Percentiles rank a stretch among this genome's conserved stretches.
Conservation (phyloP, 2,329 filamentous ascomycete genomes). For the Periconia sp. region DNA sequence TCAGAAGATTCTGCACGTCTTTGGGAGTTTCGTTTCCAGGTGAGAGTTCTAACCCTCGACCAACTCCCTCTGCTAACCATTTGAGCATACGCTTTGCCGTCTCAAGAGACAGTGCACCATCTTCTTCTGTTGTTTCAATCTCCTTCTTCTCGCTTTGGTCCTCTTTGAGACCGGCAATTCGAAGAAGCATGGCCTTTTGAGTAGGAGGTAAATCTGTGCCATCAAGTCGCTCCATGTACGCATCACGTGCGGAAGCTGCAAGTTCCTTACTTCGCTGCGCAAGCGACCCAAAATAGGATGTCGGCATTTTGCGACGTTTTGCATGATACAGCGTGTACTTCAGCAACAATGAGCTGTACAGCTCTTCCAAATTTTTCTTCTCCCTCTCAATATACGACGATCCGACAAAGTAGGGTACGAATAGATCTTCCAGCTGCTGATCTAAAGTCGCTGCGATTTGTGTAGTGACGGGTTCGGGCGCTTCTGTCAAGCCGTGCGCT, state of each 20-base stretch:
- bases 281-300: constrained; percentile 90
- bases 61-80: constrained; percentile 95
- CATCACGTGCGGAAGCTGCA: constrained; percentile 84
- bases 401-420: constrained; percentile 70
- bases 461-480: constrained; percentile 88
- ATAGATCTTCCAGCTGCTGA: constrained; percentile 70
- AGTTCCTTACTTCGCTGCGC: constrained; percentile 90
- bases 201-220: constrained; percentile 86
- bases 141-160: constrained; percentile 80
- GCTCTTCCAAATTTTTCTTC: constrained; percentile 73
- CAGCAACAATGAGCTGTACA: constrained; percentile 91
- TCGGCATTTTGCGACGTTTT: constrained; percentile 82
- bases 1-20: constrained; percentile 85
- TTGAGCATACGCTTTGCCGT: constrained; percentile 98
- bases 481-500: constrained; percentile 89
- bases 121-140: constrained; percentile 88
- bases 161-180: constrained; percentile 81
- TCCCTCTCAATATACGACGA: constrained; percentile 71
- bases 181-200: constrained; percentile 88
- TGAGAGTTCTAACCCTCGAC: constrained; percentile 88
- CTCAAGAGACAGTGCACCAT: constrained; percentile 80
- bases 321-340: constrained; percentile 97
- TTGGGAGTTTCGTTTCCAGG: constrained; percentile 88
- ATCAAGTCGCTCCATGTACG: constrained; percentile 87
- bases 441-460: constrained; percentile 77